Base-by-base conservation (phyloP, 768 basidiomycete genomes). In the Hebeloma cylindrosporum region DNA sequence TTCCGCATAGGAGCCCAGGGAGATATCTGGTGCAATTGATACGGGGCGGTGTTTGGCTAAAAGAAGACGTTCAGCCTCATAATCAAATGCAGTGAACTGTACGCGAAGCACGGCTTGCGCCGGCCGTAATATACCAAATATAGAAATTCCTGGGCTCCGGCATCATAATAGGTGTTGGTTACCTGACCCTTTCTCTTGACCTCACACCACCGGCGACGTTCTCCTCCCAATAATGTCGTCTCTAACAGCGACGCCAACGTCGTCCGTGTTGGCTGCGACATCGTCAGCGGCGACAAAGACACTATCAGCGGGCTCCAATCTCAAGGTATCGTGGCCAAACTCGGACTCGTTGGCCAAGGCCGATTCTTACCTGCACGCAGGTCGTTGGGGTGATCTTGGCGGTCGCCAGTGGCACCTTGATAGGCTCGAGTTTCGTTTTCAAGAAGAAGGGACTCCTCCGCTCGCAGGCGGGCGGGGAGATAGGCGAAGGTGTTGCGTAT, bases 381-480 rank as follows among this genome's bases (percentile, higher is more conserved):
- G 55, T 88, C 59, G 81, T 89, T 53, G 88, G 89, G 8, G 80
- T 92, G 54, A 64, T 89, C 35, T 78, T 92, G 48, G 88, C 90
- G 37, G 62, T 93, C 39, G 56, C 62, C 27, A 91, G 87, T 58
- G 96, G 95, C 6, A 30, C 93, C 21, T 80, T 99, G 49, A 99
- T 98, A 49, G 96, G 95, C 4, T 78, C 79, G 29, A 87, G 84
- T 56, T 98, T 97, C 65, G 94, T 98, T 2, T 86, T 99, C 72
- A 99, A 99, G 82, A 99, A 99, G 79, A 96, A 92, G 60, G 95
- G 89, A 7, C 72, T 92, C 14, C 61, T 92, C 41, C 75, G 82
- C 64, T 81, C 84, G 62, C 88, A 89, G 72, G 85, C 87, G 48
- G 92, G 88, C 53, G 83, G 86, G 47, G 64, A 68, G 29, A 79